Conservation (phyloP, 1,284 basidiomycete genomes). For the Cryptococcus maquisensis region DNA sequence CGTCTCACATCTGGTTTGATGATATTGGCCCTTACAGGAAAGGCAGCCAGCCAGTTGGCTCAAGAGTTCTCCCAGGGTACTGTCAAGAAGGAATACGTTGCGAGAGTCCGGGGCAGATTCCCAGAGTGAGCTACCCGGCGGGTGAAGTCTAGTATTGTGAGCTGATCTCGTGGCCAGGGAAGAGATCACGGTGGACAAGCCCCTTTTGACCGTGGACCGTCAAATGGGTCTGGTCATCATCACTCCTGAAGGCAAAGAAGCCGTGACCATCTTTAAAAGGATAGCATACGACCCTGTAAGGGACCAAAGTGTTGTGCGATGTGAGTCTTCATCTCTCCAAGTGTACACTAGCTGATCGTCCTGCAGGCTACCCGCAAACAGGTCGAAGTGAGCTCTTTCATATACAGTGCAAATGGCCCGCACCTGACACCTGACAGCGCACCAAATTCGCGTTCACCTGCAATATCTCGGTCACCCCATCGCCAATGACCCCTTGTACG, state of each 20-base stretch:
- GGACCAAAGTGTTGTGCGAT: conserved; percentile 83
- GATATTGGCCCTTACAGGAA: conserved; percentile 78
- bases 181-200: conserved; percentile 76
- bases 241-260: conserved; percentile 86
- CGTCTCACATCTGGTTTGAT: conserved; percentile 92
- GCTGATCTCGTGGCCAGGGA: conserved; percentile 52
- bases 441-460: conserved; percentile 92
- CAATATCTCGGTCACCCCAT: conserved; percentile 93
- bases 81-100: conserved; percentile 87
- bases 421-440: conserved; percentile 56
- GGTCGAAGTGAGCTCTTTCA: conserved; percentile 66
- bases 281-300: conserved; percentile 78
- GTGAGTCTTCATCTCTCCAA: conserved; percentile 52
- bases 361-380: conserved; percentile 70
- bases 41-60: conserved; percentile 68
- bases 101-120: conserved; percentile 76
- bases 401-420: neutral
- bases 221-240: conserved; percentile 95
- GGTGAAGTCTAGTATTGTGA: neutral
- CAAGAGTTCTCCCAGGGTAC: conserved; percentile 75
- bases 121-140: conserved; percentile 59
- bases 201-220: conserved; percentile 85
- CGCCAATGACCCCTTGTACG: conserved; percentile 86
- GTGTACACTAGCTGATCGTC: neutral
- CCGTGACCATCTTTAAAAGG: conserved; percentile 83